These are phyloP conservation scores for Colletotrichum phormii DNA, from an alignment of 2,329 filamentous ascomycete genomes.

Conservation along the genomic window DNA sequence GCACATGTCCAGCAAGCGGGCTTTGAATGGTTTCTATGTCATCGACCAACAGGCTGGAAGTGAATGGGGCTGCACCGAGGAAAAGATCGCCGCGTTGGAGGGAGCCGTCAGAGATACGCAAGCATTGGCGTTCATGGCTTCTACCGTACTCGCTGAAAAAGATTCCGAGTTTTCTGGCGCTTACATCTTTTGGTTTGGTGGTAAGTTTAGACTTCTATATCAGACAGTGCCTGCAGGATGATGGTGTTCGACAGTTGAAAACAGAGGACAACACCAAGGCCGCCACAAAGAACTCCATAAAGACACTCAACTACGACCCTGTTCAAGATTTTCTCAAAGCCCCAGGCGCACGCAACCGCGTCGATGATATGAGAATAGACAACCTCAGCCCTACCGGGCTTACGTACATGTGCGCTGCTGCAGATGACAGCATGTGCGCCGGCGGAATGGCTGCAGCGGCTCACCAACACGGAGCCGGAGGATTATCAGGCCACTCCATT, in stretches of 20 bases:
- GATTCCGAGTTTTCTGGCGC: background rate
- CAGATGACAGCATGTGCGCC: background rate
- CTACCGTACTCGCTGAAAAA: background rate
- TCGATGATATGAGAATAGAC: background rate
- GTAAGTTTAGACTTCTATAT: background rate
- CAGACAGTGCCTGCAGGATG: background rate
- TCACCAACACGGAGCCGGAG: background rate
- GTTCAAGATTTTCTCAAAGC: background rate
- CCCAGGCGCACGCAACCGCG: background rate
- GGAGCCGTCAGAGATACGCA: background rate
- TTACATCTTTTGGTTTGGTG: conserved; percentile 9
- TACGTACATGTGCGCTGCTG: conserved; percentile 15
- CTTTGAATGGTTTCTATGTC: conserved; percentile 6
- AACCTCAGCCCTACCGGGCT: conserved; percentile 17
- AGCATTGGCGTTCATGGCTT: background rate
- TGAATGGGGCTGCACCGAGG: background rate
- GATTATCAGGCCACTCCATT: conserved; percentile 1
- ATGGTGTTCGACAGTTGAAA: background rate
- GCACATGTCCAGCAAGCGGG: background rate
- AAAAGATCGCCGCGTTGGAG: background rate
- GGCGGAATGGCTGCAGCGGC: background rate
- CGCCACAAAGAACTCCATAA: background rate
- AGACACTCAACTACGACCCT: conserved; percentile 2
- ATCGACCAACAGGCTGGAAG: background rate
- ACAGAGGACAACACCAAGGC: conserved; percentile 2